Base-by-base conservation (phyloP, 2,329 filamentous ascomycete genomes). In the Stagonosporopsis cucurbitacearum region DNA sequence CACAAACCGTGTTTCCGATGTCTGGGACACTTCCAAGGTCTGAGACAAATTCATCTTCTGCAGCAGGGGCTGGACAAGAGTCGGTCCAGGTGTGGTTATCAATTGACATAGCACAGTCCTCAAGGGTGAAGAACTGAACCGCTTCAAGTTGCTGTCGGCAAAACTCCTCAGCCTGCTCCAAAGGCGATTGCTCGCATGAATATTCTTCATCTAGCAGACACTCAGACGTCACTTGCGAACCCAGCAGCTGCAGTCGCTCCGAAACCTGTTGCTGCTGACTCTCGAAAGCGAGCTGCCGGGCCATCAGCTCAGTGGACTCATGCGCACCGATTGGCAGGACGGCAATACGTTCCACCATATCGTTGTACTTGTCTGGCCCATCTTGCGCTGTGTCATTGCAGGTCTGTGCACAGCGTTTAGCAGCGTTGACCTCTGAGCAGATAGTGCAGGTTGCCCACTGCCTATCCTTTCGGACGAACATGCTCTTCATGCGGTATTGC, bases 371-470 rank as follows among this genome's bases (percentile, higher is more conserved):
- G 23, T 6, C 17, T 36, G 7, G 1, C 12, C 12, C 15, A 13
- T 25, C 26, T 7, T 4, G 4, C 7, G 13, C 4, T 5, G 6
- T 17, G 15, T 19, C 36, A 12, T 33, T 2, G 7, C 1, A 2
- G 12, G 42, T 17, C 7, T 43, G 23, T 19, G n/a, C 23, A 11
- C 30, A 35, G 4, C 44, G 36, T 8, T 42, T 22, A 13, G 13
- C 6, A 6, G 13, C 17, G 2, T 3, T 4, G 3, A 28, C 36
- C 4, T 13, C 20, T 12, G 50, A 47, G 37, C 50, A 48, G 7
- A 22, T 3, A 7, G 37, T 54, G 23, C 50, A 54, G 20, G 43
- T 30, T 19, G 42, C 43, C 43, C 43, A 54, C 5, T 13, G 20
- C 13, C 23, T 43, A 5, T 23, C 37, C 22, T 35, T 35, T 17